Percentiles rank a stretch among this genome's conserved stretches.
phyloP scores from a whole-genome alignment of 176 grass and related monocot species.

The Phyllostachys edulis region DNA sequence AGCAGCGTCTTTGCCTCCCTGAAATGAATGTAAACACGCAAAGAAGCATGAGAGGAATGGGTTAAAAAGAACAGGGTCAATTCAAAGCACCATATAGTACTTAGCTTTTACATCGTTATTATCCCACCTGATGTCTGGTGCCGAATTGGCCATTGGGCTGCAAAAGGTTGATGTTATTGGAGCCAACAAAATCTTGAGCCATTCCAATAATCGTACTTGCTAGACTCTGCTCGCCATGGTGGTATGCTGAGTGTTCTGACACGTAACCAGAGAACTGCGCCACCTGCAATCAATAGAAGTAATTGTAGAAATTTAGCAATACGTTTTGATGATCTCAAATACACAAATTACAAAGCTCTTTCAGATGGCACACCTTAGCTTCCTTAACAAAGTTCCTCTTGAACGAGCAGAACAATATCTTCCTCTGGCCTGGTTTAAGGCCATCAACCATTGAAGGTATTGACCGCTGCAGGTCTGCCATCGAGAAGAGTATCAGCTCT shows the following conservation, averaged over 20 bases:
- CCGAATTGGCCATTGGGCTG: conserved; percentile 80
- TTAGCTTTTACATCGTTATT: neutral
- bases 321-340: neutral
- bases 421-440: conserved; percentile 82
- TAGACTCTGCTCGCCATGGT: conserved; percentile 84
- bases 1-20: conserved; percentile 94
- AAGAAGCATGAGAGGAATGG: neutral
- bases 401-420: conserved; percentile 88
- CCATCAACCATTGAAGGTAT: conserved; percentile 97
- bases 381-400: conserved; percentile 81
- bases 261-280: conserved; percentile 93
- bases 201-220: conserved; percentile 84
- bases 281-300: conserved; percentile 44
- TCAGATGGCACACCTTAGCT: conserved; percentile 50
- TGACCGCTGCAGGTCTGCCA: conserved; percentile 85
- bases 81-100: neutral
- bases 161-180: conserved; percentile 87
- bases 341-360: neutral
- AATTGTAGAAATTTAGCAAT: neutral
- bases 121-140: conserved; percentile 58
- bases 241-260: conserved; percentile 87
- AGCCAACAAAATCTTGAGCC: conserved; percentile 94
- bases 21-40: neutral
- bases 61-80: neutral
- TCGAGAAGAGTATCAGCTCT: conserved; percentile 84